Evolutionary conservation across 768 basidiomycete genomes (phyloP).

Genomic region (Naganishia friedmannii): DNA sequence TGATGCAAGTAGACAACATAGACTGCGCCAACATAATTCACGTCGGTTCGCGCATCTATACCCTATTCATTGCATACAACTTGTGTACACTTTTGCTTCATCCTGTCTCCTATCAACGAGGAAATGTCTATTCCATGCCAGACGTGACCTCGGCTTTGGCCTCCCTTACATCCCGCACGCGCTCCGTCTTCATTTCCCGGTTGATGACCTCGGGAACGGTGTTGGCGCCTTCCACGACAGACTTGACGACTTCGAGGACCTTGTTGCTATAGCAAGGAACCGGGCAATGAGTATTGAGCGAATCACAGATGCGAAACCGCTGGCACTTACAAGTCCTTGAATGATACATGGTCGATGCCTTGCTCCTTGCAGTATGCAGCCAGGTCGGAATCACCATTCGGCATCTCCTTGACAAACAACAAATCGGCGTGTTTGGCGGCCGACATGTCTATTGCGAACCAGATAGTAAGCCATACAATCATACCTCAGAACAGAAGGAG

Average conservation of each 20-base stretch:
- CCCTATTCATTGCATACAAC: not conserved
- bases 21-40: not conserved
- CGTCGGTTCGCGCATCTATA: not conserved
- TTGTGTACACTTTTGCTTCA: not conserved
- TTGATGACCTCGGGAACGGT: conserved; percentile 59
- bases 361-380: conserved; percentile 75
- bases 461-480: not conserved
- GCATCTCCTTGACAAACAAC: conserved; percentile 77
- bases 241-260: conserved; percentile 58
- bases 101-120: not conserved
- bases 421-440: conserved; percentile 89
- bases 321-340: conserved; percentile 59
- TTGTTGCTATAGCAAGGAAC: conserved; percentile 37
- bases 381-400: conserved; percentile 68
- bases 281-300: not conserved
- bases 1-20: too few species aligned
- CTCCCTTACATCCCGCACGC: conserved; percentile 15
- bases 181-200: conserved; percentile 33
- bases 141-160: conserved; percentile 27
- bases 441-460: conserved; percentile 67
- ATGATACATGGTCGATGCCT: conserved; percentile 74
- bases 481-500: not conserved
- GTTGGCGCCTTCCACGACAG: conserved; percentile 70
- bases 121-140: not conserved
- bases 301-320: not conserved